Evolutionary conservation across 2,329 filamentous ascomycete genomes (phyloP), one percentile per base, ranked within the genome.

Genomic region (Albifimbria verrucaria): DNA sequence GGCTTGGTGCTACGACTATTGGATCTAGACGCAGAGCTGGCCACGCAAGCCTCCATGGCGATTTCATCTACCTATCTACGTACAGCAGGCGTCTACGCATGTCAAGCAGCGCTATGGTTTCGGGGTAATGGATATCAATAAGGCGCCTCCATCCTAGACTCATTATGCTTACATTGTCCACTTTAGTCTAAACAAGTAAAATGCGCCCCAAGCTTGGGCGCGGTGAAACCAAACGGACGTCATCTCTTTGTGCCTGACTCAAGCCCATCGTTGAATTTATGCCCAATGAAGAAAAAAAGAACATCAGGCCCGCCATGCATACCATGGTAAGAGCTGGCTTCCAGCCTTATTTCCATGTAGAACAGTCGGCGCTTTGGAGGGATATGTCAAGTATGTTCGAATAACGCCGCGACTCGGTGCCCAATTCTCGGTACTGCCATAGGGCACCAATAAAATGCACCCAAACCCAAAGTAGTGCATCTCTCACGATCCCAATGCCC

Each of bases 151-250:
- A n/a, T n/a, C n/a, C n/a, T n/a, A n/a, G n/a, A n/a, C n/a, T n/a
- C n/a, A n/a, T n/a, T n/a, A n/a, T n/a, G n/a, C n/a, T n/a, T n/a
- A n/a, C n/a, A n/a, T n/a, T n/a, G n/a, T n/a, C n/a, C n/a, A n/a
- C n/a, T n/a, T n/a, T n/a, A n/a, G n/a, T n/a, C n/a, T n/a, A n/a
- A n/a, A n/a, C n/a, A n/a, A n/a, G n/a, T n/a, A n/a, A n/a, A n/a
- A n/a, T n/a, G n/a, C n/a, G n/a, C n/a, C n/a, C n/a, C n/a, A 5
- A n/a, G 11, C 12, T 39, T 26, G 46, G 4, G 25, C 25, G 46
- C 46, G 46, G 46, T 48, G 46, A 48, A 48, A 48, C 46, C 46
- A 48, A 48, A 26, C 46, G 25, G 46, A 36, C 46, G 45, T 24
- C 32, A 39, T 39, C 32, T n/a, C 18, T n/a, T 12, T 12, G 32